Base-by-base conservation (phyloP, 2,329 filamentous ascomycete species). In the Pseudomassariella vexata region DNA sequence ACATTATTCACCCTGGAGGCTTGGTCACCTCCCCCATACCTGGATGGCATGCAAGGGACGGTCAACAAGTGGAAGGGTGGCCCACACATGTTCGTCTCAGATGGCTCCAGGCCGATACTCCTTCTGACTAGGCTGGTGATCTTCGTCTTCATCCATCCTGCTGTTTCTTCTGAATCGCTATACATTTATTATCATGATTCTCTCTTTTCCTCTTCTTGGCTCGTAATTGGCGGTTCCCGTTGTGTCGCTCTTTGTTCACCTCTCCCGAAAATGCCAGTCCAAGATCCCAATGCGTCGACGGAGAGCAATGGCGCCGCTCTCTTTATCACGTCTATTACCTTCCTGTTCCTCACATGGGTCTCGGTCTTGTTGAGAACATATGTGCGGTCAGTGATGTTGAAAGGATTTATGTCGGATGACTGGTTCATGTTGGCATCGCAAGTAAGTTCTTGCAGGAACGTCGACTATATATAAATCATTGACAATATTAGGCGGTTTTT, bases 401-500 rank as follows among this genome's bases (percentile, higher is more conserved):
- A 46, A 24, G 45, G 47, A 4, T 67, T 70, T 34, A 57, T 66
- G 42, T 38, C 53, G n/a, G 69, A 73, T 48, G 69, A 73, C 53
- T 73, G 68, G 66, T 53, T 72, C 39, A 73, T 73, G 67, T 40
- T 72, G 25, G 43, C 62, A 36, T 60, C 62, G 19, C 67, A 68
- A 55, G 66, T 70, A 50, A 6, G 56, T 36, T 11, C 26, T 42
- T 14, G 34, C 27, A 8, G 8, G 30, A 17, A 5, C 2, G 34
- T 32, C 10, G 11, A 24, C n/a, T 22, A 40, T 12, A 36, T 27
- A 24, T 9, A 9, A 5, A 12, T 32, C 30, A 17, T 20, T 40
- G 16, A 44, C 30, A 29, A 14, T 23, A 36, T 17, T 29, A 71
- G 65, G 30, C 49, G 9, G 56, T 66, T 24, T 73, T 70, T 39